Evolutionary conservation across 2,329 filamentous ascomycete species (phyloP), one percentile per base, ranked within the genome.

Genomic region (Raffaelea arxii): DNA sequence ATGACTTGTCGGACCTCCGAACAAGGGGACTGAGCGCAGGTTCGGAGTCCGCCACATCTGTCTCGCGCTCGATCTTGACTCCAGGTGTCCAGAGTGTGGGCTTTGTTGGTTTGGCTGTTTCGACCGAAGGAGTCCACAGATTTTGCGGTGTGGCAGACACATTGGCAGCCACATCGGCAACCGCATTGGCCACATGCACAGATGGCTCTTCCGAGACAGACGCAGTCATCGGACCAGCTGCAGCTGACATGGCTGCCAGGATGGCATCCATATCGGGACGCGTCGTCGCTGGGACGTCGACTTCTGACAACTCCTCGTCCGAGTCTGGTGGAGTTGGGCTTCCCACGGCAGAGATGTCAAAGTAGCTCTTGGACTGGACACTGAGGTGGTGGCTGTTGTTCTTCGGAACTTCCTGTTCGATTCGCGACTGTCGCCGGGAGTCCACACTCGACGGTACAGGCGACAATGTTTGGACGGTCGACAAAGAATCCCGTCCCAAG

Each of bases 311-410:
- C n/a, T n/a, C n/a, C n/a, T 68, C 63, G 47, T 74, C 67, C 16
- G 69, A 75, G 45, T 78, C 73, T 7, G 73, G 71, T 43, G 74
- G 74, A 41, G 75, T 78, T 25, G 74, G 72, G 52, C 72, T 77
- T 32, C 65, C 69, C 3, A 75, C 55, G 65, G 56, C 25, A 66
- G 57, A 62, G 1, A 66, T 21, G 19, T 19, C 41, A 3, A 65
- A 60, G 51, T 69, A 22, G 27, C 30, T 71, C 44, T 71, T 65
- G 40, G 16, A 35, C 4, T 23, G 10, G n/a, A n/a, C n/a, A n/a
- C n/a, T n/a, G n/a, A n/a, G n/a, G n/a, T n/a, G n/a, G n/a, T n/a
- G n/a, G n/a, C n/a, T n/a, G n/a, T n/a, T 36, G 32, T 36, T 18
- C 16, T 36, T 32, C 10, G 27, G 27, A 32, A 16, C 27, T 32